phyloP scores from a whole-genome alignment of 805 yeast species.

The Sugiyamaella lignohabitans region DNA sequence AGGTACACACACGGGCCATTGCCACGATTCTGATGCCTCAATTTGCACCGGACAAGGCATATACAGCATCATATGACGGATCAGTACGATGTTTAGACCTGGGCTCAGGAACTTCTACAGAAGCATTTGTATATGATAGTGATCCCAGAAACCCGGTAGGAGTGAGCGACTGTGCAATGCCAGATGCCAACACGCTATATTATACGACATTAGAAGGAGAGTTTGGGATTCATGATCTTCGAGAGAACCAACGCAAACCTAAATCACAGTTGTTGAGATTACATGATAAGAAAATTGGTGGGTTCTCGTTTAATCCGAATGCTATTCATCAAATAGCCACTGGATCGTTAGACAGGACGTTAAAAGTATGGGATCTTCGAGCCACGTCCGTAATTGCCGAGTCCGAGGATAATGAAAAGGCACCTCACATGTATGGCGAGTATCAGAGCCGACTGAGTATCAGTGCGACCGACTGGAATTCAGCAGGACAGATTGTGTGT shows the following conservation, averaged over 20 bases:
- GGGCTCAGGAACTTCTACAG: conserved; percentile 50
- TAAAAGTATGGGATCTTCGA: conserved; percentile 85
- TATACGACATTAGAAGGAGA: conserved; percentile 77
- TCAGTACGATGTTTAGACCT: conserved; percentile 70
- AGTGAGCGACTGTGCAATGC: conserved; percentile 64
- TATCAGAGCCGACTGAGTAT: conserved; percentile 74
- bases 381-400: conserved; percentile 26
- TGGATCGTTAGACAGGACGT: conserved; percentile 79
- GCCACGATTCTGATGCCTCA: conserved; percentile 54
- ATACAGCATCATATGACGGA: conserved; percentile 82
- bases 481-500: conserved; percentile 63
- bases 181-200: conserved; percentile 53
- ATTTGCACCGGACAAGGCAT: conserved; percentile 46
- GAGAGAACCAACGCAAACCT: conserved; percentile 40
- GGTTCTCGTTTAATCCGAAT: conserved; percentile 72
- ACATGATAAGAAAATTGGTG: conserved; percentile 89
- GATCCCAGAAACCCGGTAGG: conserved; percentile 47
- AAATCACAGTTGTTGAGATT: conserved; percentile 43
- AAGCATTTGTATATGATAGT: conserved; percentile 51
- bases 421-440: conserved; percentile 51
- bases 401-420: conserved; percentile 19
- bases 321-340: conserved; percentile 65
- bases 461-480: conserved; percentile 78
- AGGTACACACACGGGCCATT: conserved; percentile 70
- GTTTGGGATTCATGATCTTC: conserved; percentile 64